Evolutionary conservation across 805 yeast species (phyloP).

Genomic region (Candida ovalis): DNA sequence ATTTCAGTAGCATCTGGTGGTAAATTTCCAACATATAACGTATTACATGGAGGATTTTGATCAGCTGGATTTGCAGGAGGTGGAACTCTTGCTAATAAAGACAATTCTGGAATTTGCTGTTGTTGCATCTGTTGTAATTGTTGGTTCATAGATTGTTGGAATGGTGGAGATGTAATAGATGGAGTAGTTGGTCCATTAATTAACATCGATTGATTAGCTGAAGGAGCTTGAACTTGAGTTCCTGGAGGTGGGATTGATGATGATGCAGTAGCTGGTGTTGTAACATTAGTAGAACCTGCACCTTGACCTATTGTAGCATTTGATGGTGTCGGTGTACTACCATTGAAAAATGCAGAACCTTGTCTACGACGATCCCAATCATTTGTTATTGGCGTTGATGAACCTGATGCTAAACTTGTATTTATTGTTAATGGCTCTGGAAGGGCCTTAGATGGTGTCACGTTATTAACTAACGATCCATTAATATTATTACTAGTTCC

Average conservation of each 20-base stretch:
- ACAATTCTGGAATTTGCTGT: slow-evolving; percentile 51
- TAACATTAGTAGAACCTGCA: slow-evolving; percentile 4
- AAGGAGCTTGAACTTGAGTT: not conserved
- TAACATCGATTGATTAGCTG: slow-evolving; percentile 7
- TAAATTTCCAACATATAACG: slow-evolving; percentile 92
- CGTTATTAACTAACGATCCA: not conserved
- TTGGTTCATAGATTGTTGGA: slow-evolving; percentile 20
- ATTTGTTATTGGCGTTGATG: slow-evolving; percentile 28
- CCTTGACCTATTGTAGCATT: slow-evolving; percentile 7
- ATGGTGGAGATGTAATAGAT: slow-evolving; percentile 21
- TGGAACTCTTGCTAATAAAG: slow-evolving; percentile 73
- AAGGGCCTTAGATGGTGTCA: slow-evolving; percentile 18
- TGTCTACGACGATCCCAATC: slow-evolving; percentile 52
- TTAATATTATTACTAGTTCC: not conserved
- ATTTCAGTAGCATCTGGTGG: slow-evolving; percentile 97
- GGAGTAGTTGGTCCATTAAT: slow-evolving; percentile 17
- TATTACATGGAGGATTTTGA: slow-evolving; percentile 98
- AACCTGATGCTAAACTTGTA: slow-evolving; percentile 14
- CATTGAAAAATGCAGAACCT: slow-evolving; percentile 48
- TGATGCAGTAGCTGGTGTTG: too few relatives aligned
- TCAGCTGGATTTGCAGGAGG: slow-evolving; percentile 98
- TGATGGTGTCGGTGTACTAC: slow-evolving; percentile 7
- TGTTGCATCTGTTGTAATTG: slow-evolving; percentile 21
- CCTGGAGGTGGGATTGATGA: too few relatives aligned
- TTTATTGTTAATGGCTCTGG: slow-evolving; percentile 21